Evolutionary conservation across 2,329 filamentous ascomycete species (phyloP), one percentile per base, ranked within the genome.

Genomic region (Xylaria sp.): DNA sequence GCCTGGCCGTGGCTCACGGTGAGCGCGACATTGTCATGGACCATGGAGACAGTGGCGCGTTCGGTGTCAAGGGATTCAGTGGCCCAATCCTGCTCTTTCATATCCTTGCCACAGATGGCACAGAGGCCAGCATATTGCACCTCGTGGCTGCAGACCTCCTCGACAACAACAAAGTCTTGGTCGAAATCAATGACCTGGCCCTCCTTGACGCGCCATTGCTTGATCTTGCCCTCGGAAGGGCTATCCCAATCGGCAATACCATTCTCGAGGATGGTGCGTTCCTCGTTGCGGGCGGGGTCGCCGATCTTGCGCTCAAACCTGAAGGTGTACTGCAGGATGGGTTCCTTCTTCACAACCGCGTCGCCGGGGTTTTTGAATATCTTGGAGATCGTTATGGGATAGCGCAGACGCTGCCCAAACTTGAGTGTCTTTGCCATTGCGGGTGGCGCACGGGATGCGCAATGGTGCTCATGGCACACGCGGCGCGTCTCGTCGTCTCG

Each of bases 31-130:
- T 96, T 93, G 75, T 96, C 92, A 78, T 99, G 95, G 27, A 91
- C 90, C 87, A 97, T 96, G 78, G 94, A 94, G 76, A 99, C 94
- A 61, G 90, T 92, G 53, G 95, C 95, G 68, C 94, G 92, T 65
- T 90, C 87, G 2, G 91, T 90, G 75, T 96, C 92, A 69, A 87
- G 85, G 48, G 87, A 81, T 65, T 93, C 89, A 62, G 88, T 92
- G 57, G 92, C 92, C 85, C 92, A 97, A 75, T 88, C 90, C 69
- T 89, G 85, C 83, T 92, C 88, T 56, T 92, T 97, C 93, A 99
- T 97, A 78, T 98, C 93, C 77, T 94, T 92, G 66, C 95, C 95
- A 77, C 95, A 99, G 64, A 93, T 86, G 61, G 88, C 92, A 78
- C 95, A 99, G 68, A 99, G 85, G 44, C 93, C 93, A 58, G 90